A percentile compares a stretch with the other conserved stretches of the same genome.
Conservation (phyloP, 495 filamentous ascomycete species). For the Aspergillus coremiiformis region DNA sequence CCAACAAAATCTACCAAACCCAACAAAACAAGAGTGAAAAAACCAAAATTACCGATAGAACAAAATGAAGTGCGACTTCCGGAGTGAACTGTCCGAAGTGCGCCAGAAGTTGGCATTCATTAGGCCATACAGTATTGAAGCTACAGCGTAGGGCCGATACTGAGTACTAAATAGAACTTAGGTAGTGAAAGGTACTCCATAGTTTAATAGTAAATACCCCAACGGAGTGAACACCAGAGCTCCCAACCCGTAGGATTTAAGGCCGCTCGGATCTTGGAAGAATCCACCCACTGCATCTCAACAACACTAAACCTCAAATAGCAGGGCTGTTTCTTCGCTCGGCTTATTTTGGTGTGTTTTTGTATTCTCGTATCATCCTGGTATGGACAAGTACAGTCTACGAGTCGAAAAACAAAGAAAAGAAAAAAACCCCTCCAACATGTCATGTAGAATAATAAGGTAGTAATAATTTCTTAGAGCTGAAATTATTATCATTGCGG, state of each 20-base stretch:
- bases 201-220: too few relatives aligned
- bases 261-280: not conserved
- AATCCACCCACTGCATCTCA: slow-evolving; percentile 11
- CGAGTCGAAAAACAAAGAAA: not conserved
- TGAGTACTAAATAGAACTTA: slow-evolving; percentile 19
- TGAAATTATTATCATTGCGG: not conserved
- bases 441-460: not conserved
- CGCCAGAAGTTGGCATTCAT: not conserved
- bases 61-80: slow-evolving; percentile 5
- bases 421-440: slow-evolving; percentile 2
- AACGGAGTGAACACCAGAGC: slow-evolving; percentile 7
- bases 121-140: slow-evolving; percentile 16
- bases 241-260: slow-evolving; percentile 11
- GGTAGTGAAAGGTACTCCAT: too few relatives aligned
- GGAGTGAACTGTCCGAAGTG: not conserved
- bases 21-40: not conserved
- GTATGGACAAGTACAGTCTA: slow-evolving; percentile 1
- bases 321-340: slow-evolving; percentile 2
- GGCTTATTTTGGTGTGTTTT: not conserved
- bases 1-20: not conserved
- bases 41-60: slow-evolving; percentile 2
- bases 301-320: slow-evolving; percentile 2
- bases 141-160: slow-evolving; percentile 26
- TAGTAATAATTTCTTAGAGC: not conserved
- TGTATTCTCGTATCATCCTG: not conserved